phyloP scores from a whole-genome alignment of 176 grass and related monocot species.

The Bolboschoenus planiculmis region DNA sequence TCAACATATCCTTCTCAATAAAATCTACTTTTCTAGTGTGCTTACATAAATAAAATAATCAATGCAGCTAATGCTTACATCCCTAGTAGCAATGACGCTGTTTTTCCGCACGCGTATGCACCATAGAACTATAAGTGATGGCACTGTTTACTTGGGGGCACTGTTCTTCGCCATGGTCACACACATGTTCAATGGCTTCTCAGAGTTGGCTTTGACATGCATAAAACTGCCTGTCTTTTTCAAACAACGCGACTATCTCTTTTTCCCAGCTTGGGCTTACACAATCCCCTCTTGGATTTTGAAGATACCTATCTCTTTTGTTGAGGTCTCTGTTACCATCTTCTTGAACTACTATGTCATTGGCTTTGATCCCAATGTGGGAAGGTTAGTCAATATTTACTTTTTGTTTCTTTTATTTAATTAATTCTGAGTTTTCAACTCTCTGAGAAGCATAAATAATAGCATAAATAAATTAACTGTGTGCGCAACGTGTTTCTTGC shows the following conservation, averaged over 20 bases:
- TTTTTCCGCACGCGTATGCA: slow-evolving; percentile 64
- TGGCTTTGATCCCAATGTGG: slow-evolving; percentile 51
- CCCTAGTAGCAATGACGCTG: slow-evolving; percentile 46
- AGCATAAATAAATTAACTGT: not conserved
- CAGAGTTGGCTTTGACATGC: slow-evolving; percentile 57
- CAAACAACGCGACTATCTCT: slow-evolving; percentile 66
- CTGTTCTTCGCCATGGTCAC: slow-evolving; percentile 46
- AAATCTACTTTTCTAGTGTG: not conserved
- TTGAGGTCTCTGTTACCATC: slow-evolving; percentile 54
- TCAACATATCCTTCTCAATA: not conserved
- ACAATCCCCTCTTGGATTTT: slow-evolving; percentile 60
- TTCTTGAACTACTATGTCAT: slow-evolving; percentile 66
- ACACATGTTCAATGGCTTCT: slow-evolving; percentile 60
- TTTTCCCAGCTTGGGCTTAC: slow-evolving; percentile 64
- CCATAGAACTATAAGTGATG: slow-evolving; percentile 27
- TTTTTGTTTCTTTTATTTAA: not conserved
- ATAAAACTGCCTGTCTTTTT: slow-evolving; percentile 70
- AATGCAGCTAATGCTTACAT: slow-evolving; percentile 40
- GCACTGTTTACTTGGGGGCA: slow-evolving; percentile 46
- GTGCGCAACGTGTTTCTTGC: not conserved
- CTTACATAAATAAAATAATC: not conserved
- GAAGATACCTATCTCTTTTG: slow-evolving; percentile 49
- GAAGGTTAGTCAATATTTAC: slow-evolving; percentile 36
- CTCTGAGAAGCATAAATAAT: not conserved
- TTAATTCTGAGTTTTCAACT: not conserved